phyloP scores from a whole-genome alignment of 192 early-diverging fungal species.

The Mortierella hygrophila region DNA sequence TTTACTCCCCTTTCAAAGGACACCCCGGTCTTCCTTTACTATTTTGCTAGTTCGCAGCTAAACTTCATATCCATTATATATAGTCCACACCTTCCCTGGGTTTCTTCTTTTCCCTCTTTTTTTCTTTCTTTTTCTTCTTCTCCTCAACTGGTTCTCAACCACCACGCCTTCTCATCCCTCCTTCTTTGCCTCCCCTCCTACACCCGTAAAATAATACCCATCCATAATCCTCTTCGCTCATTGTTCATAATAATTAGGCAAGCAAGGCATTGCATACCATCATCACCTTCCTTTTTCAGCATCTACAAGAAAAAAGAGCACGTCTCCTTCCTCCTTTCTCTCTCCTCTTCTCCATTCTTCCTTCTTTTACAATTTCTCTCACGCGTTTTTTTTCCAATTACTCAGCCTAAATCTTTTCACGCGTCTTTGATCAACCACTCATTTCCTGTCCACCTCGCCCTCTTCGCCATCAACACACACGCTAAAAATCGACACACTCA shows the following conservation, averaged over 20 bases:
- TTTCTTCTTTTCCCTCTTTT: slow-evolving; percentile 2
- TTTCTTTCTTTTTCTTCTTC: not conserved
- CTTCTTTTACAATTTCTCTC: not conserved
- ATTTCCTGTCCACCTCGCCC: not conserved
- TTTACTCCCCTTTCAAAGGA: too few species aligned
- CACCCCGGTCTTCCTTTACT: too few species aligned
- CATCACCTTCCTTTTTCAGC: not conserved
- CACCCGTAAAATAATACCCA: not conserved
- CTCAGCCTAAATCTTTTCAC: not conserved
- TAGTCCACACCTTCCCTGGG: not conserved
- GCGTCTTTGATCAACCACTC: not conserved
- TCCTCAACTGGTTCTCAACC: not conserved
- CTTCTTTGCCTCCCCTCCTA: not conserved
- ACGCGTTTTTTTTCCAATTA: not conserved
- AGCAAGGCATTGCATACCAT: slow-evolving; percentile 2
- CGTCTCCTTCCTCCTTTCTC: too few species aligned
- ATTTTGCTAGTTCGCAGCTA: too few species aligned
- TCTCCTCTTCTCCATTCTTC: not conserved
- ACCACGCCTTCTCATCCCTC: not conserved
- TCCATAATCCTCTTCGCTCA: not conserved
- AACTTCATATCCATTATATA: not conserved
- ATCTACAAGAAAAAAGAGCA: not conserved
- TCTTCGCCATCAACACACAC: not conserved
- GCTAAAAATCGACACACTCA: not conserved
- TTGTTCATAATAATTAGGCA: not conserved